phyloP scores from a whole-genome alignment of 768 basidiomycete genomes.

The Thelephora aurantiotincta region DNA sequence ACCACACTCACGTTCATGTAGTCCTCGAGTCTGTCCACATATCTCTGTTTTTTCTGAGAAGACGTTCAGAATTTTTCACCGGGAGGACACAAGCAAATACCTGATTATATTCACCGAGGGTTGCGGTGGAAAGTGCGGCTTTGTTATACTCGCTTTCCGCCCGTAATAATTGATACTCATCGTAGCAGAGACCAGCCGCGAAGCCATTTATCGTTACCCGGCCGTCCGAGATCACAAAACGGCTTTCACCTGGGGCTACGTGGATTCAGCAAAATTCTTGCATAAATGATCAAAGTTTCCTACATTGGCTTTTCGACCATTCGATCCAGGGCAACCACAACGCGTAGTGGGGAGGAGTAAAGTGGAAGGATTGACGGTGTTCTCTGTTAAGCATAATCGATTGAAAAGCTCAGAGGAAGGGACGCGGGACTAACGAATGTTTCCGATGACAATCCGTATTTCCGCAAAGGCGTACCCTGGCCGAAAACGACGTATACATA shows the following conservation, averaged over 20 bases:
- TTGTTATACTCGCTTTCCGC: conserved; percentile 13
- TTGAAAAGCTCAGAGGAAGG: neutral
- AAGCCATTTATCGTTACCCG: neutral
- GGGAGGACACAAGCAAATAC: neutral
- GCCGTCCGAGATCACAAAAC: neutral
- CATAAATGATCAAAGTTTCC: neutral
- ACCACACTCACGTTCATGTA: neutral
- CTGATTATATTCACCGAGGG: conserved; percentile 4
- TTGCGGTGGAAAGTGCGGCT: conserved; percentile 3
- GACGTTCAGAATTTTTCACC: neutral
- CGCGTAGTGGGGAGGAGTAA: neutral
- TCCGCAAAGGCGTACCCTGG: conserved; percentile 31
- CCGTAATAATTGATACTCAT: neutral
- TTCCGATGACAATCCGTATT: neutral
- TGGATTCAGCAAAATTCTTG: neutral
- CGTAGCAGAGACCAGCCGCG: neutral
- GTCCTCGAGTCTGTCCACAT: neutral
- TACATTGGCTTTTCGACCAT: neutral
- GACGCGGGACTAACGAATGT: conserved; percentile 1
- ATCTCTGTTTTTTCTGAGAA: neutral
- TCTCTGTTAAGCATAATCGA: too few relatives aligned
- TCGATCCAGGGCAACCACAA: neutral
- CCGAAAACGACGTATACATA: conserved; percentile 33
- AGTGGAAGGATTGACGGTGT: too few relatives aligned
- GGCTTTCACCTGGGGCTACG: neutral